These are phyloP conservation scores for Maudiozyma saulgeensis DNA, from an alignment of 805 yeast genomes.

Conservation along the genomic window DNA sequence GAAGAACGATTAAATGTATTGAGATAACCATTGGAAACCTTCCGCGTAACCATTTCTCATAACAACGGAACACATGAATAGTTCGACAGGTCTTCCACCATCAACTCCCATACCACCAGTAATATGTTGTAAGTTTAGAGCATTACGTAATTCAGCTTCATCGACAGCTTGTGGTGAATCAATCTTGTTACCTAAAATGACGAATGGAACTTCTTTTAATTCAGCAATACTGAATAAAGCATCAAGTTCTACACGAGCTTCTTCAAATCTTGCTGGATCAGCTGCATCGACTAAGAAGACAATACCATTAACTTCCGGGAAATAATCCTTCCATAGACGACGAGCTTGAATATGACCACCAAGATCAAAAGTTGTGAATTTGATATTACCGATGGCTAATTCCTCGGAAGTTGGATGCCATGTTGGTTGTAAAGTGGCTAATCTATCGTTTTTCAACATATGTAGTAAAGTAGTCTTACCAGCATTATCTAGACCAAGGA, in stretches of 20 bases:
- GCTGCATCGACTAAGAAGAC: conserved; percentile 96
- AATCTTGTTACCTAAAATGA: conserved; percentile 92
- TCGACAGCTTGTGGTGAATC: conserved; percentile 90
- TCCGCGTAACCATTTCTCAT: conserved; percentile 99
- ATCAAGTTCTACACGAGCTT: conserved; percentile 90
- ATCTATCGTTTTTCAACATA: conserved; percentile 87
- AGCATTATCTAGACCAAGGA: conserved; percentile 95
- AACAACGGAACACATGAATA: conserved; percentile 95
- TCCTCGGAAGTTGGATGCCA: conserved; percentile 98
- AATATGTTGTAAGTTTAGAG: conserved; percentile 77
- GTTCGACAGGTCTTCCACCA: conserved; percentile 82
- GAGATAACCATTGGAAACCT: conserved; percentile 96
- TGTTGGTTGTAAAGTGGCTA: conserved; percentile 96
- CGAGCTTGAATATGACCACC: conserved; percentile 99
- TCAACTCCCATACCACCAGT: conserved; percentile 77
- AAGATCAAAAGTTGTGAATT: conserved; percentile 94
- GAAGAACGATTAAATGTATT: conserved; percentile 54
- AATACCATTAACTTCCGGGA: conserved; percentile 98
- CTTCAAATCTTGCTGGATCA: conserved; percentile 89
- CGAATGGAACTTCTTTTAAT: conserved; percentile 79
- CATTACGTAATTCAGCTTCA: conserved; percentile 87
- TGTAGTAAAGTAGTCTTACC: conserved; percentile 89
- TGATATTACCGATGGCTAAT: conserved; percentile 88
- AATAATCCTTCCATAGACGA: conserved; percentile 97
- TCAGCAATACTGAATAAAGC: conserved; percentile 90